Conservation (phyloP, 371 early-diverging fungal species). For the Parasitella parasitica region DNA sequence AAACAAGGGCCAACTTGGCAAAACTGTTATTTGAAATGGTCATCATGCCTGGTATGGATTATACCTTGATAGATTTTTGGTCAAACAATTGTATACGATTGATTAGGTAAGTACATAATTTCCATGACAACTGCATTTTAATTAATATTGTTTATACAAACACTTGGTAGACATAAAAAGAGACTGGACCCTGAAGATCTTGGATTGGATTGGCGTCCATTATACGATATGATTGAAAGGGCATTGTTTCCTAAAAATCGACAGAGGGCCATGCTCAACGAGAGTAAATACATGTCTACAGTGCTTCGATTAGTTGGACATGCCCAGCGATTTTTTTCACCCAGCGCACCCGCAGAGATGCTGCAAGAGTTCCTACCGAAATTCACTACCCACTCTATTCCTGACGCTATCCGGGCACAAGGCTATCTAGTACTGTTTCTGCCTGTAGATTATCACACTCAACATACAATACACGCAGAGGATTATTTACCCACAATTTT, state of each 20-base stretch:
- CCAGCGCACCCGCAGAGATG: conserved; percentile 67
- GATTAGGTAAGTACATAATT: conserved; percentile 50
- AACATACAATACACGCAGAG: conserved; percentile 41
- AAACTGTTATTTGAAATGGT: conserved; percentile 57
- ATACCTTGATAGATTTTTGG: conserved; percentile 58
- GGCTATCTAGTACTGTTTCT: conserved; percentile 62
- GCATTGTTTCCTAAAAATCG: conserved; percentile 64
- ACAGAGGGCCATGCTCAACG: conserved; percentile 59
- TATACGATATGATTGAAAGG: conserved; percentile 60
- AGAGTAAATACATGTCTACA: conserved; percentile 40
- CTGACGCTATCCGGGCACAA: conserved; percentile 57
- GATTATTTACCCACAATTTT: conserved; percentile 83
- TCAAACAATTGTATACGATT: conserved; percentile 52
- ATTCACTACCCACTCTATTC: conserved; percentile 57
- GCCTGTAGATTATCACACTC: conserved; percentile 40
- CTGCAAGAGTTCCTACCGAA: conserved; percentile 71
- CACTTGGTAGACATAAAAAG: conserved; percentile 41
- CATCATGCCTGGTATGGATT: conserved; percentile 64
- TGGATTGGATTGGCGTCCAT: conserved; percentile 72
- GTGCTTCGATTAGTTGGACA: conserved; percentile 41
- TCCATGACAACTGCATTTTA: not conserved
- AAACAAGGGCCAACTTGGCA: conserved; percentile 61
- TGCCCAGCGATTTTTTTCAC: conserved; percentile 61
- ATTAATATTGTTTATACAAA: not conserved
- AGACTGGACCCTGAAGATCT: conserved; percentile 56